Base-by-base conservation (phyloP, 148 eudicot genomes). In the Selenicereus undatus region DNA sequence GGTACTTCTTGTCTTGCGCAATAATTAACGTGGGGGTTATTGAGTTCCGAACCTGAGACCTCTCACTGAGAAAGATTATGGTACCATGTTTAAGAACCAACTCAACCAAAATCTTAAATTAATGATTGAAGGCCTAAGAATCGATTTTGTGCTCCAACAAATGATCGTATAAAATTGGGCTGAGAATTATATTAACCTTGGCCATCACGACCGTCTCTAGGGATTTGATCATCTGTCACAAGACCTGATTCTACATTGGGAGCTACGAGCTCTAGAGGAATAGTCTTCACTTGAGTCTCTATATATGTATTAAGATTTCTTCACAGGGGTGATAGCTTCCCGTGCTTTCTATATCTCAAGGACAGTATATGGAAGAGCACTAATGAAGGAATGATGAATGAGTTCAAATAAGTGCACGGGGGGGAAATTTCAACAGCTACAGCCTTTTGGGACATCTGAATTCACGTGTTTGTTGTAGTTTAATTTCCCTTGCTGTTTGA, bases 181-280 rank as follows among this genome's bases (percentile, higher is more conserved):
- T 17, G 35, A 30, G 39, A 30, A 56, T 42, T 32, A 71, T 22
- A 79, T 79, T 36, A 64, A 86, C 91, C 89, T 20, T 32, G 76
- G 62, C 78, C 91, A 29, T 81, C 66, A 42, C 65, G 65, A 45
- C 21, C 43, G 56, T 76, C 84, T 43, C 86, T 56, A 2, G 73
- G 84, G 75, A 36, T 52, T 70, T 77, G 82, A 21, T 48, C 81
- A 66, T 54, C 81, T 39, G 54, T 80, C 26, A 14, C 43, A 5
- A 69, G 75, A 18, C 79, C 83, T 71, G 74, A 75, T 73, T 82
- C 86, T 65, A 81, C 74, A 12, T 75, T 42, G 21, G 83, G 68
- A 45, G 84, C 78, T 78, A n/a, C n/a, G n/a, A 32, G 32, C 2
- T 80, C 84, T 26, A 35, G 21, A 26, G 71, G 26, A 50, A 30